phyloP scores from a whole-genome alignment of 2,329 filamentous ascomycete genomes.

The Bipolaris gigantea region DNA sequence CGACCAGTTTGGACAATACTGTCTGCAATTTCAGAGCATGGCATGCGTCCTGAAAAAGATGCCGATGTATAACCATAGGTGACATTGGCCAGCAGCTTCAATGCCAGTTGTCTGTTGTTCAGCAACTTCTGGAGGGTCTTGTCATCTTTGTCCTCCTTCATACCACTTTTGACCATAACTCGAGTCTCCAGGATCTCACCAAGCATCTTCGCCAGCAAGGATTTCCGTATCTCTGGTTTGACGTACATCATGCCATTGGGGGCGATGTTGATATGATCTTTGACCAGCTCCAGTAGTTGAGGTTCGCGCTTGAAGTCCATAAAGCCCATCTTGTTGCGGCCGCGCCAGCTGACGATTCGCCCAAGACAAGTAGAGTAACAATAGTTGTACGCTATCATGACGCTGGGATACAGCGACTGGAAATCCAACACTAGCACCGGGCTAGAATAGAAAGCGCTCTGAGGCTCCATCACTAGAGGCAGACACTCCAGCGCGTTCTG shows the following conservation, averaged over 20 bases:
- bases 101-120: conserved; percentile 89
- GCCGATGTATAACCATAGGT: conserved; percentile 98
- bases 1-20: conserved; percentile 96
- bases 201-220: conserved; percentile 92
- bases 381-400: conserved; percentile 99
- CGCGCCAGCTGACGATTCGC: conserved; percentile 83
- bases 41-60: conserved; percentile 96
- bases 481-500: conserved; percentile 95
- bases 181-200: conserved; percentile 93
- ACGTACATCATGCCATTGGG: conserved; percentile 97
- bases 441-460: conserved; percentile 89
- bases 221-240: conserved; percentile 82
- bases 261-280: conserved; percentile 86
- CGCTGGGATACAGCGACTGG: conserved; percentile 91
- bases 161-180: conserved; percentile 96
- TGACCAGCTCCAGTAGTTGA: conserved; percentile 73
- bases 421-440: conserved; percentile 92
- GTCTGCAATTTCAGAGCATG: conserved; percentile 95
- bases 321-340: conserved; percentile 92
- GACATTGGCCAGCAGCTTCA: conserved; percentile 97
- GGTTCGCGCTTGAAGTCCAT: conserved; percentile 79
- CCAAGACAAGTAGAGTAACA: conserved; percentile 97
- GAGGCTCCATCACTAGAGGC: conserved; percentile 95
- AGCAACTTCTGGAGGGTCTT: conserved; percentile 80
- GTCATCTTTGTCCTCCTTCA: conserved; percentile 92